Conservation (phyloP, 768 basidiomycete genomes). For the Nidularia pulvinata region DNA sequence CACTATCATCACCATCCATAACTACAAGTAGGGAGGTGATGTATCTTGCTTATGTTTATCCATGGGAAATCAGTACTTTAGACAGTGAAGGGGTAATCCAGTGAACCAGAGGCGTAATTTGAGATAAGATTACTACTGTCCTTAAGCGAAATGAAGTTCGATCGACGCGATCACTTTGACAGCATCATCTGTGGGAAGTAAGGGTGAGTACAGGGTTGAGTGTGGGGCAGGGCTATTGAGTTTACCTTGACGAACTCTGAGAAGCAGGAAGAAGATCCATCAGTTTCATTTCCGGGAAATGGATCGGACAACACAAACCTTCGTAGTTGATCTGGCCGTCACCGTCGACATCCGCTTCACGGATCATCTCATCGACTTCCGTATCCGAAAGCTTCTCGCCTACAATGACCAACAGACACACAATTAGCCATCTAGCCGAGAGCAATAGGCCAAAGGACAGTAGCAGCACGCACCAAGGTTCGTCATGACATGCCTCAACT, state of each 20-base stretch:
- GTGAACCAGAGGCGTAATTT: not conserved
- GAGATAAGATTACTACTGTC: not conserved
- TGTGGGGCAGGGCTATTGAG: slow-evolving; percentile 3
- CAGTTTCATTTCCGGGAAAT: slow-evolving; percentile 1
- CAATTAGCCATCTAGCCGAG: not conserved
- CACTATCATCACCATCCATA: slow-evolving; percentile 2
- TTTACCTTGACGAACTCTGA: slow-evolving; percentile 78
- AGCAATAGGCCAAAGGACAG: not conserved
- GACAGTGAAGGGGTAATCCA: not conserved
- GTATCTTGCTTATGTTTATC: not conserved
- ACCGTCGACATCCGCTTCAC: slow-evolving; percentile 93
- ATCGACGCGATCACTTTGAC: slow-evolving; percentile 43
- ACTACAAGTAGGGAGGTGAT: not conserved
- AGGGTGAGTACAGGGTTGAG: slow-evolving; percentile 4
- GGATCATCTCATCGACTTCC: slow-evolving; percentile 97
- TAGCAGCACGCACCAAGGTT: slow-evolving; percentile 66
- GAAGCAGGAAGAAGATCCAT: slow-evolving; percentile 1
- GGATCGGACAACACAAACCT: slow-evolving; percentile 36
- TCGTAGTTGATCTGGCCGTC: slow-evolving; percentile 94
- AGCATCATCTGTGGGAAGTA: slow-evolving; percentile 63
- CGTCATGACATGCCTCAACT: slow-evolving; percentile 93
- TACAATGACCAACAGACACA: slow-evolving; percentile 10
- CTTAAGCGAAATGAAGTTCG: not conserved
- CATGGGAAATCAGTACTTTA: not conserved
- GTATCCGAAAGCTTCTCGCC: slow-evolving; percentile 86